phyloP scores from a whole-genome alignment of 2,329 filamentous ascomycete species.

The Colletotrichum tropicicola region DNA sequence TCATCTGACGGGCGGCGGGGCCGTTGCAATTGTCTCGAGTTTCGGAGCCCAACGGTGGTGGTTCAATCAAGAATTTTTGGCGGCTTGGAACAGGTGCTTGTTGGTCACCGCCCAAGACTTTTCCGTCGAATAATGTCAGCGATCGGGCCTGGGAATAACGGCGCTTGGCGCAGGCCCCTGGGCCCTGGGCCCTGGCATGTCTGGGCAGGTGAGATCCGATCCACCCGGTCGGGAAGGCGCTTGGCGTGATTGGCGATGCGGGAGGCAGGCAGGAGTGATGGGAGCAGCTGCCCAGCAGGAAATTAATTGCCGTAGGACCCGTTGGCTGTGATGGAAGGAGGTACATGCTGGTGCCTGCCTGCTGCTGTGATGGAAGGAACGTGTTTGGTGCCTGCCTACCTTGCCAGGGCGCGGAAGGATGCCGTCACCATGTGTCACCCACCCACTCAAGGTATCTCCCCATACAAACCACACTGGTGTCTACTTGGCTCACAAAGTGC shows the following conservation, averaged over 20 bases:
- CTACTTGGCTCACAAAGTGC: background rate
- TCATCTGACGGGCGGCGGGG: constrained; percentile 4
- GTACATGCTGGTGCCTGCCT: no score
- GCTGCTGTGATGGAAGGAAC: background rate
- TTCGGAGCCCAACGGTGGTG: no score
- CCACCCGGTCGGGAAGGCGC: constrained; percentile 20
- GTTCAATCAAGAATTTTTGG: constrained; percentile 22
- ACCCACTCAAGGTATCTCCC: background rate
- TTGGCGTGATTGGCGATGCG: constrained; percentile 22
- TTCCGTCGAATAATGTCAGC: background rate
- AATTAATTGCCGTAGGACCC: background rate
- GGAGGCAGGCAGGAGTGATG: background rate
- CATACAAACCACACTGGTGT: background rate
- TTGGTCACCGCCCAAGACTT: constrained; percentile 5
- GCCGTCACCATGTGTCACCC: background rate
- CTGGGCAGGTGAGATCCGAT: constrained; percentile 13
- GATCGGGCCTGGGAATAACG: background rate
- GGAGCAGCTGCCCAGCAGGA: background rate
- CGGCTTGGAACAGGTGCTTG: constrained; percentile 14
- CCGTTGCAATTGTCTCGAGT: no score
- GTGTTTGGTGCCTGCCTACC: no score
- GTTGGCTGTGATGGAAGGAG: background rate
- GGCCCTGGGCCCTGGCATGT: no score
- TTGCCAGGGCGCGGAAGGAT: constrained; percentile 6
- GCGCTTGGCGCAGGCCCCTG: constrained; percentile 11